Conservation (phyloP, 2,329 filamentous ascomycete genomes). For the Talaromyces piceae region DNA sequence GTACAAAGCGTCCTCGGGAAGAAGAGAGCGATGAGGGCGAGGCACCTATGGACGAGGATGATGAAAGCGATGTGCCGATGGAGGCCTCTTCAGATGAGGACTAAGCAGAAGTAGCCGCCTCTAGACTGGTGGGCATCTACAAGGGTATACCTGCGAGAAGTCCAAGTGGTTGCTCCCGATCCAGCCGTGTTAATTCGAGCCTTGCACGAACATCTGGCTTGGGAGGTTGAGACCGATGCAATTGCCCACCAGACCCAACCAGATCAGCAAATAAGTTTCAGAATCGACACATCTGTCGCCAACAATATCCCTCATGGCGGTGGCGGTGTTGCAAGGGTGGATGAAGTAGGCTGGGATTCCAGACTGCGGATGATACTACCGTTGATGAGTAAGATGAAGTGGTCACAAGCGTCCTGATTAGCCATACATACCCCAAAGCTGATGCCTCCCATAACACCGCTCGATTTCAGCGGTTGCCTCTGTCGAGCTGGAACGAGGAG, state of each 20-base stretch:
- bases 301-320: slow-evolving; percentile 64
- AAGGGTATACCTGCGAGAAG: slow-evolving; percentile 6
- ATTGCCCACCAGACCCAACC: slow-evolving; percentile 80
- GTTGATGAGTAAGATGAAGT: slow-evolving; percentile 27
- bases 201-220: slow-evolving; percentile 48
- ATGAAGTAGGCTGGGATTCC: slow-evolving; percentile 78
- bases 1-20: slow-evolving; percentile 63
- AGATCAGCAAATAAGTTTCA: slow-evolving; percentile 71
- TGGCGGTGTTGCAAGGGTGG: slow-evolving; percentile 83
- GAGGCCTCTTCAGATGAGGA: slow-evolving; percentile 69
- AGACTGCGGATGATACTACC: slow-evolving; percentile 73
- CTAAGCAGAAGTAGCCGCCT: slow-evolving; percentile 25
- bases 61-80: slow-evolving; percentile 63
- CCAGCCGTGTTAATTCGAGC: slow-evolving; percentile 9
- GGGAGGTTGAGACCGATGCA: slow-evolving; percentile 74
- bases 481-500: slow-evolving; percentile 61
- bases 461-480: slow-evolving; percentile 52
- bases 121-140: background rate
- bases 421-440: slow-evolving; percentile 58
- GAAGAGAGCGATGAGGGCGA: slow-evolving; percentile 51
- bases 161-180: slow-evolving; percentile 9
- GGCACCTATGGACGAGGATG: slow-evolving; percentile 54
- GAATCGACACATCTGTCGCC: slow-evolving; percentile 30
- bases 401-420: background rate
- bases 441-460: slow-evolving; percentile 64